These are phyloP conservation scores for Pisolithus orientalis DNA, from an alignment of 768 basidiomycete genomes.

Conservation along the genomic window DNA sequence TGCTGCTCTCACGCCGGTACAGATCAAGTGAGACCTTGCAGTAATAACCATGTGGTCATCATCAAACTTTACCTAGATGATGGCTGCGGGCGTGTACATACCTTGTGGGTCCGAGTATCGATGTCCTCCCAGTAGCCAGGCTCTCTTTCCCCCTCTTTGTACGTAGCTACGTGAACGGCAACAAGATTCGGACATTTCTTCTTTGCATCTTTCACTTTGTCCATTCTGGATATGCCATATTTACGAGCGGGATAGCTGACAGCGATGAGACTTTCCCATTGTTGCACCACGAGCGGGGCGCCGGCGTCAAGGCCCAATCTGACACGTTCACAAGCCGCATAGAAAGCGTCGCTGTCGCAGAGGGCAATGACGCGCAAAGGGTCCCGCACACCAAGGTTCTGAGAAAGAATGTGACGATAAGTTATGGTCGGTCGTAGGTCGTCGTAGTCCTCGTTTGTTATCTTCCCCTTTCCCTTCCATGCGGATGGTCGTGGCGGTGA, in stretches of 20 bases:
- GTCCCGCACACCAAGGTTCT: slow-evolving; percentile 62
- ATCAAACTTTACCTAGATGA: not conserved
- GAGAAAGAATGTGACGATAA: slow-evolving; percentile 70
- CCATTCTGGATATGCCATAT: slow-evolving; percentile 91
- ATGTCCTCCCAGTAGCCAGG: slow-evolving; percentile 92
- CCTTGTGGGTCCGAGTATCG: slow-evolving; percentile 89
- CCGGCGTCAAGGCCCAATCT: slow-evolving; percentile 60
- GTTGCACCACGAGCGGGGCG: slow-evolving; percentile 73
- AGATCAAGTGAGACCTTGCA: slow-evolving; percentile 83
- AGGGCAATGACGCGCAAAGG: slow-evolving; percentile 83
- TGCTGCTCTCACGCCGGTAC: slow-evolving; percentile 85
- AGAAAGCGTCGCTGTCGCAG: slow-evolving; percentile 87
- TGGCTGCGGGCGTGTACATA: slow-evolving; percentile 21
- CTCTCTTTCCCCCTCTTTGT: slow-evolving; percentile 78
- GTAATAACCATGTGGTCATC: not conserved
- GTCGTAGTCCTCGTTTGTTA: slow-evolving; percentile 40
- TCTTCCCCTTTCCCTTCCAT: slow-evolving; percentile 57
- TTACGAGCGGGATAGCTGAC: slow-evolving; percentile 93
- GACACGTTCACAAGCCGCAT: slow-evolving; percentile 80
- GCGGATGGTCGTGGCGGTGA: slow-evolving; percentile 17
- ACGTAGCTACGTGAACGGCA: slow-evolving; percentile 93
- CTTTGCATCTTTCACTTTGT: slow-evolving; percentile 73
- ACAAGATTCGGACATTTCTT: slow-evolving; percentile 80
- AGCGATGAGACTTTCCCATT: slow-evolving; percentile 88
- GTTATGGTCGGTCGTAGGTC: slow-evolving; percentile 67